These are phyloP conservation scores for Phytopythium litorale DNA, from an alignment of 352 stramenopile species.

Conservation along the genomic window DNA sequence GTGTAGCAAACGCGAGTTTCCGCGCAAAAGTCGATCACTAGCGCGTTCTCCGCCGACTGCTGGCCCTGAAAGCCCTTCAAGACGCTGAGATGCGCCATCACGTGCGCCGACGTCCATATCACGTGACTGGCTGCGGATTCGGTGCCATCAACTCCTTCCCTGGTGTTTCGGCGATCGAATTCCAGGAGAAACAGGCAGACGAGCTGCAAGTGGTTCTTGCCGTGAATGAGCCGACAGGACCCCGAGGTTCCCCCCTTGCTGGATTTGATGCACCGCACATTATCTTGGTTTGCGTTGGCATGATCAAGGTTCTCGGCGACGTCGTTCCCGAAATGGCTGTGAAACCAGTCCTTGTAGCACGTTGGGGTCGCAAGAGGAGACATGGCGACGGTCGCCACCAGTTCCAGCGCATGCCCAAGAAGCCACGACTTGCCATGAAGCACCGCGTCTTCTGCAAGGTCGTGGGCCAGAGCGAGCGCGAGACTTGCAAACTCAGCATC, in stretches of 20 bases:
- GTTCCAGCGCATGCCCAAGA: constrained; percentile 22
- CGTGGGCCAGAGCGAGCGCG: constrained; percentile 25
- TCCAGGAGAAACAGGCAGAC: constrained; percentile 34
- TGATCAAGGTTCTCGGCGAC: not conserved
- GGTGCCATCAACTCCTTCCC: not conserved
- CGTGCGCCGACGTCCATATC: constrained; percentile 12
- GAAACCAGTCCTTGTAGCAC: constrained; percentile 27
- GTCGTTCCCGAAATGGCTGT: constrained; percentile 13
- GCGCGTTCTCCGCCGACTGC: constrained; percentile 11
- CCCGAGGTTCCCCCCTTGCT: not conserved
- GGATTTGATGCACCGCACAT: not conserved
- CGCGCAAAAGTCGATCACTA: constrained; percentile 33
- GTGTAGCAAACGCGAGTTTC: constrained; percentile 21
- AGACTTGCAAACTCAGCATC: constrained; percentile 12
- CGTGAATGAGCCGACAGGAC: not conserved
- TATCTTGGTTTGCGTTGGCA: not conserved
- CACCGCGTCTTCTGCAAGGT: constrained; percentile 25
- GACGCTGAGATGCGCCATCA: constrained; percentile 27
- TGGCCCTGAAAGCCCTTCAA: constrained; percentile 32
- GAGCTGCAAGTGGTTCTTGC: constrained; percentile 35
- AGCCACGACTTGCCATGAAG: constrained; percentile 10
- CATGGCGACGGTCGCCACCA: constrained; percentile 14
- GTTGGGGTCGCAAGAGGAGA: constrained; percentile 1
- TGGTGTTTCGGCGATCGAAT: constrained; percentile 17
- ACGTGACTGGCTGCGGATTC: not conserved